A percentile compares a stretch with the other conserved stretches of the same genome.
Conservation (phyloP, 345 rosid species). For the Eucalyptus tenuipes region DNA sequence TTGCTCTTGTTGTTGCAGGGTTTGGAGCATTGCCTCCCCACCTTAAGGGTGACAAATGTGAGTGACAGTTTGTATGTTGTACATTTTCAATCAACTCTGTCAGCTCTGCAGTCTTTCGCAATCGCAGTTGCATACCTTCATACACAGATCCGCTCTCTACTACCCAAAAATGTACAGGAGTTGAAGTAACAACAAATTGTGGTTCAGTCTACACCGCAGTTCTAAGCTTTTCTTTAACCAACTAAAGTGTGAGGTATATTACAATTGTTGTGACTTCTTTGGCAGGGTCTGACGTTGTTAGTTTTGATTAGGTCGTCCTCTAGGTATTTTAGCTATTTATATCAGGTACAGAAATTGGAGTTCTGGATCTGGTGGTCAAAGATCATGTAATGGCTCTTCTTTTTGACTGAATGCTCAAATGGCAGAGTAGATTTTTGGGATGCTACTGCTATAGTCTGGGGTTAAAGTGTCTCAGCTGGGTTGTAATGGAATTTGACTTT, state of each 20-base stretch:
- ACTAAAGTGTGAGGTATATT: not conserved
- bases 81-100: conserved; percentile 54
- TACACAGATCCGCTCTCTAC: conserved; percentile 38
- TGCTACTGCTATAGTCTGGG: not conserved
- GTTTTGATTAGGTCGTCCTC: not conserved
- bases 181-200: not conserved
- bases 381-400: not conserved
- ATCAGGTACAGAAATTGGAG: not conserved
- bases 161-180: conserved; percentile 27
- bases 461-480: not conserved
- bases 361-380: not conserved
- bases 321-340: not conserved
- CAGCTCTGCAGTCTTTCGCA: conserved; percentile 77
- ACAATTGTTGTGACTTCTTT: not conserved
- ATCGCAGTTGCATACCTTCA: conserved; percentile 83
- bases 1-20: conserved; percentile 20
- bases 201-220: not conserved
- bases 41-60: conserved; percentile 58
- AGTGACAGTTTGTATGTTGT: conserved; percentile 59
- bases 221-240: not conserved
- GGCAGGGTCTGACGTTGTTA: not conserved
- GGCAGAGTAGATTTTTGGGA: not conserved
- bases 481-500: not conserved
- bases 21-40: conserved; percentile 31
- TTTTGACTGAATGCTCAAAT: not conserved